Evolutionary conservation across 768 basidiomycete species (phyloP), one percentile per base, ranked within the genome.

Genomic region (Collybia sordida): DNA sequence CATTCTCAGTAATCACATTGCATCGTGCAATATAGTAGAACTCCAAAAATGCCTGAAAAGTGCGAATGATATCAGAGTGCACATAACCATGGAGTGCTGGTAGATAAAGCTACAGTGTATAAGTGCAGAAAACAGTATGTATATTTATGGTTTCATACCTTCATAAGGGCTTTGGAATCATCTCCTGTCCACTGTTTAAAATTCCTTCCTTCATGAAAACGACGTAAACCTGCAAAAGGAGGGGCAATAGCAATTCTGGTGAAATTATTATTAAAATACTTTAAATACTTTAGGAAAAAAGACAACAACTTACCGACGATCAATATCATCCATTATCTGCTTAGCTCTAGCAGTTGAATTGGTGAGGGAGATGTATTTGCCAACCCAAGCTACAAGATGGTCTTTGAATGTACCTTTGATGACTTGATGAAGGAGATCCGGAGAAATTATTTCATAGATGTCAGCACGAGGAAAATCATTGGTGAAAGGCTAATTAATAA

Each of bases 361-460:
- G 3, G 9, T 47, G 9, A 38, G 9, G 8, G 50, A 36, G 6
- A 69, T 42, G 41, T 67, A 69, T 14, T 58, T 44, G 0, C 47
- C 45, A 3, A 69, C 58, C 67, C 67, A 68, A 6, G 50, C 51
- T 4, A 69, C 59, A 1, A 67, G 52, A 46, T 69, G 65, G 35
- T 67, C 67, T 42, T 66, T 67, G 54, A 67, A 66, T 8, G 58
- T 53, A 3, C 63, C 63, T 47, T 66, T 64, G 53, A 67, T 66
- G 11, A 67, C 50, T 31, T 69, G 67, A 49, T 69, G 66, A 1
- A 67, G 58, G 8, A 67, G 45, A 39, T 68, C 64, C 9, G 62
- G 61, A 7, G 63, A 41, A 6, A 68, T 27, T 0, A 66, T 51
- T 34, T 65, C 58, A 23, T 68, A 55, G 9, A 70, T 68, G 18